A percentile compares a stretch with the other conserved stretches of the same genome.
Evolutionary conservation across 2,329 filamentous ascomycete genomes (phyloP).

Genomic region (Mycocentrospora acerina): DNA sequence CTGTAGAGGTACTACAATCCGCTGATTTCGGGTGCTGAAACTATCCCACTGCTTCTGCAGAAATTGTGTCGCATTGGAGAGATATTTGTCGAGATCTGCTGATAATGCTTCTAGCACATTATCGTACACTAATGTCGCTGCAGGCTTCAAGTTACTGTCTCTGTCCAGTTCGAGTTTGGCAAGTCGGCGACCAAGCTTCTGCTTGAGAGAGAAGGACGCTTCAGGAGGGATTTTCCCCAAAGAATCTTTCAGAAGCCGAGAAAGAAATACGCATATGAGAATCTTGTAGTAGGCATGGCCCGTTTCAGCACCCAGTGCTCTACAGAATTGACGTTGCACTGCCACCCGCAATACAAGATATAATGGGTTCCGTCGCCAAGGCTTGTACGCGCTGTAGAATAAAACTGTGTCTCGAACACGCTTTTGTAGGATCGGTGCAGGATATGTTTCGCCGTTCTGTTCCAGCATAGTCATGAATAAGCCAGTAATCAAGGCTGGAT

Average conservation of each 20-base stretch:
- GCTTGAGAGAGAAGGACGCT: slow-evolving; percentile 43
- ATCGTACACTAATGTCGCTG: too few species aligned
- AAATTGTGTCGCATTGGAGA: too few species aligned
- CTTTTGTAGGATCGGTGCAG: slow-evolving; percentile 53
- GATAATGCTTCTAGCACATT: too few species aligned
- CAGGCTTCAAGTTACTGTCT: neutral
- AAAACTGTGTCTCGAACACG: slow-evolving; percentile 64
- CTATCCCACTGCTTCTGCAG: too few species aligned
- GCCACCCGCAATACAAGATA: slow-evolving; percentile 65
- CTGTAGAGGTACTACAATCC: too few species aligned
- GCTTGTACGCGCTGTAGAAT: slow-evolving; percentile 49
- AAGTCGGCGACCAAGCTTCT: slow-evolving; percentile 60
- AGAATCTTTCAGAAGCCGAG: slow-evolving; percentile 49
- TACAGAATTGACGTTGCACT: slow-evolving; percentile 54
- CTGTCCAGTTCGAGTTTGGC: slow-evolving; percentile 56
- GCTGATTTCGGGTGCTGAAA: too few species aligned
- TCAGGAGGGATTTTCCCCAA: slow-evolving; percentile 38
- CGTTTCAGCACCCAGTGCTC: slow-evolving; percentile 40
- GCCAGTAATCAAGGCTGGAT: slow-evolving; percentile 60
- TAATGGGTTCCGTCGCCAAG: slow-evolving; percentile 64
- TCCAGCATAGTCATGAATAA: slow-evolving; percentile 63
- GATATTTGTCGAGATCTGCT: too few species aligned
- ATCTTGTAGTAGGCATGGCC: slow-evolving; percentile 60
- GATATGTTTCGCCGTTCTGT: slow-evolving; percentile 49
- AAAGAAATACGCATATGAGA: slow-evolving; percentile 53